A percentile compares a stretch with the other conserved stretches of the same genome.
Evolutionary conservation across 208 protist genomes (phyloP).

Genomic region (Ichthyophonus hoferi): DNA sequence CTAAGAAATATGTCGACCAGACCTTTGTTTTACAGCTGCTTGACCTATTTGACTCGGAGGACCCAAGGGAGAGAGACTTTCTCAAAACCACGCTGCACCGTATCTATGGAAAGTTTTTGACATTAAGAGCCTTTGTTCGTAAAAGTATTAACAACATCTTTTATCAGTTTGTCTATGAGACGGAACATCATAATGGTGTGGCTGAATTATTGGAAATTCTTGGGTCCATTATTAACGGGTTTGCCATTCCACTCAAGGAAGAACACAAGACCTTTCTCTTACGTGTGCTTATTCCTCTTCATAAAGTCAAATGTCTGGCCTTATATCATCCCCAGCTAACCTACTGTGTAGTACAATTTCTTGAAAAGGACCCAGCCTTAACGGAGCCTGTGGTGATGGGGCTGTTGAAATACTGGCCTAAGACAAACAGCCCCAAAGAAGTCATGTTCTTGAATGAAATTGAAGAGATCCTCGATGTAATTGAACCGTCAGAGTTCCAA

Average conservation of each 20-base stretch:
- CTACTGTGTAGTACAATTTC: constrained; percentile 72
- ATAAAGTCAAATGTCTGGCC: constrained; percentile 55
- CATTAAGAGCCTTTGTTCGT: constrained; percentile 62
- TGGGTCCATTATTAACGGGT: constrained; percentile 74
- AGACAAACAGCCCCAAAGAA: constrained; percentile 64
- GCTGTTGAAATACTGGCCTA: constrained; percentile 62
- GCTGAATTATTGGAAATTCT: constrained; percentile 71
- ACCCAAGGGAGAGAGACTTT: constrained; percentile 71
- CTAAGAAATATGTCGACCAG: constrained; percentile 56
- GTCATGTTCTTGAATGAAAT: constrained; percentile 68
- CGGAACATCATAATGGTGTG: constrained; percentile 64
- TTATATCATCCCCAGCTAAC: constrained; percentile 63
- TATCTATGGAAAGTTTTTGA: constrained; percentile 72
- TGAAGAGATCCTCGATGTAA: constrained; percentile 64
- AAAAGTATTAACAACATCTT: constrained; percentile 62
- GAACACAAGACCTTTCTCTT: constrained; percentile 61
- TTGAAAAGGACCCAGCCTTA: constrained; percentile 68
- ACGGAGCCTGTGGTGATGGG: constrained; percentile 44
- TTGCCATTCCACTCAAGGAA: constrained; percentile 66
- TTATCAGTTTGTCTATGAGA: constrained; percentile 63
- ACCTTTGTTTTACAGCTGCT: constrained; percentile 61
- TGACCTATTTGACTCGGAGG: constrained; percentile 66
- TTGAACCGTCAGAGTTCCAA: constrained; percentile 47
- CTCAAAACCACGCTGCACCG: constrained; percentile 70
- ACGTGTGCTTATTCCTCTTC: constrained; percentile 61